These are phyloP conservation scores for Nitzschia palea DNA, from an alignment of 108 stramenopile species.

Conservation along the genomic window DNA sequence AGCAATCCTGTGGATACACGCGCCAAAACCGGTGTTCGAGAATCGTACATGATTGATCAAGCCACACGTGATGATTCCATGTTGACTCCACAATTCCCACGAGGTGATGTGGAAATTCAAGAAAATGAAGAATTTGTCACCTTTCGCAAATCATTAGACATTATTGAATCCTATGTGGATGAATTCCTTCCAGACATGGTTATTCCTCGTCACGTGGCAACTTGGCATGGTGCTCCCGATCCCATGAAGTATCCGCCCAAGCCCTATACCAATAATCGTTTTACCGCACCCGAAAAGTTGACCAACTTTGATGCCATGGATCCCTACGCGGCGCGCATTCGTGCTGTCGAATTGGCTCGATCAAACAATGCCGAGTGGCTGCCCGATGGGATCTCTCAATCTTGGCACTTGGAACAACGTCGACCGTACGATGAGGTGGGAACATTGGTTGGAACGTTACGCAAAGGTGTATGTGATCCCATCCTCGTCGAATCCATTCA, in stretches of 20 bases:
- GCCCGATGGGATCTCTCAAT: slow-evolving; percentile 55
- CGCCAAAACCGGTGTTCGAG: slow-evolving; percentile 63
- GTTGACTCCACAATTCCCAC: slow-evolving; percentile 55
- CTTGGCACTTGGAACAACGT: slow-evolving; percentile 52
- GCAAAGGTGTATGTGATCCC: slow-evolving; percentile 54
- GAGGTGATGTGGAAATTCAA: slow-evolving; percentile 62
- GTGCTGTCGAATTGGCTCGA: slow-evolving; percentile 77
- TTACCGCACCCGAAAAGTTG: slow-evolving; percentile 59
- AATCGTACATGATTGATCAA: slow-evolving; percentile 75
- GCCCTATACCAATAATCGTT: slow-evolving; percentile 79
- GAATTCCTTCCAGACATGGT: slow-evolving; percentile 59
- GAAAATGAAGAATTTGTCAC: slow-evolving; percentile 61
- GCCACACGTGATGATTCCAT: slow-evolving; percentile 48
- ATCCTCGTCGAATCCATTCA: slow-evolving; percentile 62
- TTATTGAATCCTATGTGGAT: slow-evolving; percentile 80
- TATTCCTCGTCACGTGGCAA: slow-evolving; percentile 70
- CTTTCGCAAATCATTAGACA: slow-evolving; percentile 68
- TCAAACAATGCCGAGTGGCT: slow-evolving; percentile 86
- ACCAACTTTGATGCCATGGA: slow-evolving; percentile 72
- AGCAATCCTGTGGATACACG: slow-evolving; percentile 77
- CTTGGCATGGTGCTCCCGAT: slow-evolving; percentile 85
- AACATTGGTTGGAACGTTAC: slow-evolving; percentile 70
- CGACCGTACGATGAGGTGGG: slow-evolving; percentile 61
- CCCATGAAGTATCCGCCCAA: slow-evolving; percentile 50
- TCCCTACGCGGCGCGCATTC: slow-evolving; percentile 60